These are phyloP conservation scores for Yamadazyma ubonensis DNA, from an alignment of 805 yeast species.

Conservation along the genomic window DNA sequence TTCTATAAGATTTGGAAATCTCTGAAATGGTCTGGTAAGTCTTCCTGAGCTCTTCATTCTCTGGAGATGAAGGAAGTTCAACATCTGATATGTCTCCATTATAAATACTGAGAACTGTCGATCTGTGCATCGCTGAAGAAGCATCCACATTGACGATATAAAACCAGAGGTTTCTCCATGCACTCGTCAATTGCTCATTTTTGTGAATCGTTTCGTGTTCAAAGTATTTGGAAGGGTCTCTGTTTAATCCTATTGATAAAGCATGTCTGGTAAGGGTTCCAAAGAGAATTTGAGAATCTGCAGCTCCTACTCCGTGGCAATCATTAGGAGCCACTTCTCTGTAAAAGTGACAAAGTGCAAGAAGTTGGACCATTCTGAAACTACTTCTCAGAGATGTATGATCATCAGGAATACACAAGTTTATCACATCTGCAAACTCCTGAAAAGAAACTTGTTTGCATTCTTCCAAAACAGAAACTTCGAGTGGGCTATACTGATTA, in stretches of 20 bases:
- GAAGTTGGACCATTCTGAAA: slow-evolving; percentile 35
- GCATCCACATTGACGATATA: slow-evolving; percentile 33
- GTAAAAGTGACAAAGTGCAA: slow-evolving; percentile 33
- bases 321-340: slow-evolving; percentile 41
- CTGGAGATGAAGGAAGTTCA: slow-evolving; percentile 20
- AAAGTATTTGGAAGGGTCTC: slow-evolving; percentile 36
- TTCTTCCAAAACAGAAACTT: slow-evolving; percentile 28
- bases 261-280: slow-evolving; percentile 40
- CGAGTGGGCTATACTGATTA: slow-evolving; percentile 27
- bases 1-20: slow-evolving; percentile 29
- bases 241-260: slow-evolving; percentile 37
- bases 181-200: slow-evolving; percentile 22
- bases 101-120: slow-evolving; percentile 28
- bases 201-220: slow-evolving; percentile 32
- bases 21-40: slow-evolving; percentile 15
- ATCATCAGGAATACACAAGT: slow-evolving; percentile 35
- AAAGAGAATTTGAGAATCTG: slow-evolving; percentile 38
- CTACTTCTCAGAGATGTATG: slow-evolving; percentile 30
- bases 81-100: slow-evolving; percentile 34
- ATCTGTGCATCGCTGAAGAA: slow-evolving; percentile 29
- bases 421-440: slow-evolving; percentile 28
- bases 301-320: slow-evolving; percentile 40
- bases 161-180: slow-evolving; percentile 41
- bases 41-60: not conserved
- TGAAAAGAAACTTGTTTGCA: slow-evolving; percentile 28